A percentile compares a stretch with the other conserved stretches of the same genome.
phyloP scores from a whole-genome alignment of 495 filamentous ascomycete species.

The Annulohypoxylon nitens region DNA sequence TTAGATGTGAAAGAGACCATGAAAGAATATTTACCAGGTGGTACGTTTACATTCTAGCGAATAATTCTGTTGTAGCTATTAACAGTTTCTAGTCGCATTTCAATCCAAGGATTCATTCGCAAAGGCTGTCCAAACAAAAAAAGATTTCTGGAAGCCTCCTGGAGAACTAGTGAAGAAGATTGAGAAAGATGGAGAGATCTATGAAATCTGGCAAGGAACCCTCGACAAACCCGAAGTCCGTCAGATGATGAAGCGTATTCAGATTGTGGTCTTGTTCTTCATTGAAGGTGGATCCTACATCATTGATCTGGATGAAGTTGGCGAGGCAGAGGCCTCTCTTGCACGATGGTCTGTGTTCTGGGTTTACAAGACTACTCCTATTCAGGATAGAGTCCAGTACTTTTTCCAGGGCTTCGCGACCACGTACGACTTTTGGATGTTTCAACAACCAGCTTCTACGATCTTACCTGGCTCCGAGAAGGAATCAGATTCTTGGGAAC shows the following conservation, averaged over 20 bases:
- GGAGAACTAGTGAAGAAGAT: slow-evolving; percentile 62
- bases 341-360: slow-evolving; percentile 92
- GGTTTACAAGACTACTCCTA: slow-evolving; percentile 71
- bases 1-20: slow-evolving; percentile 75
- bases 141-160: slow-evolving; percentile 71
- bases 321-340: slow-evolving; percentile 76
- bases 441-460: slow-evolving; percentile 54
- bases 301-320: slow-evolving; percentile 74
- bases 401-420: slow-evolving; percentile 88
- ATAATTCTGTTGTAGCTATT: slow-evolving; percentile 16
- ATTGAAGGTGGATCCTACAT: slow-evolving; percentile 89
- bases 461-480: slow-evolving; percentile 26
- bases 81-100: slow-evolving; percentile 68
- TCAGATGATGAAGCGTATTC: slow-evolving; percentile 78
- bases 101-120: slow-evolving; percentile 70
- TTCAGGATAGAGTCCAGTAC: slow-evolving; percentile 68
- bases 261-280: slow-evolving; percentile 86
- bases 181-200: slow-evolving; percentile 53
- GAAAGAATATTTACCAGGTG: slow-evolving; percentile 74
- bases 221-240: slow-evolving; percentile 68
- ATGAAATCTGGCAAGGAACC: slow-evolving; percentile 67
- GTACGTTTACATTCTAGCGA: slow-evolving; percentile 56
- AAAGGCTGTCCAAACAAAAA: slow-evolving; percentile 57
- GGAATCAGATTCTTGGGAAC: slow-evolving; percentile 41
- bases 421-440: slow-evolving; percentile 84